Evolutionary conservation across 2,329 filamentous ascomycete species (phyloP).

Genomic region (Fusarium aywerte): DNA sequence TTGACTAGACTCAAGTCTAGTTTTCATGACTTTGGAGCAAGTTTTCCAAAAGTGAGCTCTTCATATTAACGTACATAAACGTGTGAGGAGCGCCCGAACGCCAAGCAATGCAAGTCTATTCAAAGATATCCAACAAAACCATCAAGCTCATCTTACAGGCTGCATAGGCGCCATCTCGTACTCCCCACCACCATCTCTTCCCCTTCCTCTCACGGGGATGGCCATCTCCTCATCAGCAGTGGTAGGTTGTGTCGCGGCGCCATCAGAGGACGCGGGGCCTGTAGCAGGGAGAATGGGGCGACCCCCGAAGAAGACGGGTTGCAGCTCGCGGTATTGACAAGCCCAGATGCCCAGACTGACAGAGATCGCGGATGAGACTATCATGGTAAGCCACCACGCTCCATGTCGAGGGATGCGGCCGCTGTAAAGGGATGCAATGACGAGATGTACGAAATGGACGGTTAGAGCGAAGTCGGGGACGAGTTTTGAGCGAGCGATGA

Average conservation of each 20-base stretch:
- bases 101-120: conserved; percentile 51
- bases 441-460: conserved; percentile 83
- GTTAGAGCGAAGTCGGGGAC: conserved; percentile 95
- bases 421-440: conserved; percentile 82
- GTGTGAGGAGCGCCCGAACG: conserved; percentile 44
- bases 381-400: conserved; percentile 84
- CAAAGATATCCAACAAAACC: conserved; percentile 29
- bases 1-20: background rate
- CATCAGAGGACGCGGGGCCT: conserved; percentile 13
- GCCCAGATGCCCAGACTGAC: conserved; percentile 83
- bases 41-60: background rate
- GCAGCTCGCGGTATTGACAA: conserved; percentile 88
- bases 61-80: conserved; percentile 14
- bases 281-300: conserved; percentile 53
- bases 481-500: conserved; percentile 90
- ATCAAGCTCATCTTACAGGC: conserved; percentile 37
- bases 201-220: conserved; percentile 63
- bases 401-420: conserved; percentile 78
- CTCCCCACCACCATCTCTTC: conserved; percentile 65
- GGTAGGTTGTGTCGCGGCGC: conserved; percentile 31
- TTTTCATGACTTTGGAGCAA: background rate
- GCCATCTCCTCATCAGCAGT: conserved; percentile 61
- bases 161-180: conserved; percentile 71
- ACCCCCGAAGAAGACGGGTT: conserved; percentile 87
- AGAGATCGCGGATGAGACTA: conserved; percentile 57